Evolutionary conservation across 169 alveolate species (phyloP).

Genomic region (Eimeria brunetti): DNA sequence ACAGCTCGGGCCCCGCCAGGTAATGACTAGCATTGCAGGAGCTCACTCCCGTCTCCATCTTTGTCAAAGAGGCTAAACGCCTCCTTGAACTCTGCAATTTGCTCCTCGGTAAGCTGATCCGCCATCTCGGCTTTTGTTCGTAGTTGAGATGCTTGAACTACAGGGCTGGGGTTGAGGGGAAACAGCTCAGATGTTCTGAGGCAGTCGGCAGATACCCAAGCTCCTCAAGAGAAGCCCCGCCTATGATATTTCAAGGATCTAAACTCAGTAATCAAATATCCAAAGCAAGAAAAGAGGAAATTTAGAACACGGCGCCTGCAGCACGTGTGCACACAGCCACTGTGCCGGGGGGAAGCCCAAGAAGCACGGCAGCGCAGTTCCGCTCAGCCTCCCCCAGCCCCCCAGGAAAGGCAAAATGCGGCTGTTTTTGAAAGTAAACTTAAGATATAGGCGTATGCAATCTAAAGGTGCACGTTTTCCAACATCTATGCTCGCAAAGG

Average conservation of each 20-base stretch:
- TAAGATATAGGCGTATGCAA: conserved; percentile 19
- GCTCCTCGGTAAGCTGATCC: conserved; percentile 98
- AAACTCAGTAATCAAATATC: conserved; percentile 33
- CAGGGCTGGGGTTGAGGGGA: conserved; percentile 75
- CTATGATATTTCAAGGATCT: conserved; percentile 15
- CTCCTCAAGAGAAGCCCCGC: conserved; percentile 37
- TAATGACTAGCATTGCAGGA: background rate
- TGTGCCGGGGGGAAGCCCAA: conserved; percentile 57
- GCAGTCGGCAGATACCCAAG: conserved; percentile 54
- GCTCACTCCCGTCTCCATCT: conserved; percentile 99
- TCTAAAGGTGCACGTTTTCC: background rate
- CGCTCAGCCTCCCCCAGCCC: conserved; percentile 38
- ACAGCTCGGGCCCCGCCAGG: conserved; percentile 47
- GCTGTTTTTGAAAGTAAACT: background rate
- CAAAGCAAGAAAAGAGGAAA: conserved; percentile 17
- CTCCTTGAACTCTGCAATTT: conserved; percentile 99
- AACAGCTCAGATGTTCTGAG: conserved; percentile 32
- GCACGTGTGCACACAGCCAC: conserved; percentile 73
- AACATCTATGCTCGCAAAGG: background rate
- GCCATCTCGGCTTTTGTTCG: conserved; percentile 92
- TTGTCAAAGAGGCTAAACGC: conserved; percentile 99
- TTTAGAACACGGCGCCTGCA: conserved; percentile 48
- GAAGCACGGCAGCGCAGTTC: conserved; percentile 51
- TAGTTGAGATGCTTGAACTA: conserved; percentile 7
- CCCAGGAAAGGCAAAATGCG: conserved; percentile 5